Evolutionary conservation across 1,139 yeast genomes (phyloP), one percentile per base, ranked within the genome.

Genomic region (Saccharomycopsis crataegensis): DNA sequence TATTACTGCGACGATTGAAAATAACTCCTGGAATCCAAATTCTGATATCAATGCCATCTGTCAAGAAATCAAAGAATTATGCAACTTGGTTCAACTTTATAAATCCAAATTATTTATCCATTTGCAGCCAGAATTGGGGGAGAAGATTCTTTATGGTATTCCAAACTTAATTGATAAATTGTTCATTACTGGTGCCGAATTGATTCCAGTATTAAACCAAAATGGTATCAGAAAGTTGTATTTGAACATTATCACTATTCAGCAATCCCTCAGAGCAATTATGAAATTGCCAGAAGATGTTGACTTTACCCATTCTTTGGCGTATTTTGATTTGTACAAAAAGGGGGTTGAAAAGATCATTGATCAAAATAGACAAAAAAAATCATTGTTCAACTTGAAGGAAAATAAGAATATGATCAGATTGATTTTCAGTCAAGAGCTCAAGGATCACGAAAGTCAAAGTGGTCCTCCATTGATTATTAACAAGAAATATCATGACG

Each of bases 181-280:
- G 37, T 72, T 86, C 49, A 77, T 88, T 6, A 69, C 68, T 47
- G 87, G 85, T n/a, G 78, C 91, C 1, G 74, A 73, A 16, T 69
- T 79, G 41, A 73, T 89, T 9, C 67, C 67, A 16, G 76, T 75
- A 49, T 71, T 87, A 62, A 86, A 86, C 64, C 68, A 70, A 17
- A 78, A 79, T 61, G 96, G 96, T 43, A 73, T 86, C 51, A 80
- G 81, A 64, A 80, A 82, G 61, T 72, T 88, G 59, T 70, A 82
- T 56, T 75, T 83, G 62, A 87, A 88, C 64, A 82, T 87, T 40
- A 76, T 81, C 54, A 83, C 87, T 0, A 68, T 88, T 49, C 95
- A 86, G 67, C 95, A 87, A 64, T 80, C 83, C 75, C 76, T 85
- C 57, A 77, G 89, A 61, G 82, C 80, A 57, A 73, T 86, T 28